These are phyloP conservation scores for Neckera pumila DNA, from an alignment of 225 moss, liverwort and hornwort genomes.

Conservation along the genomic window DNA sequence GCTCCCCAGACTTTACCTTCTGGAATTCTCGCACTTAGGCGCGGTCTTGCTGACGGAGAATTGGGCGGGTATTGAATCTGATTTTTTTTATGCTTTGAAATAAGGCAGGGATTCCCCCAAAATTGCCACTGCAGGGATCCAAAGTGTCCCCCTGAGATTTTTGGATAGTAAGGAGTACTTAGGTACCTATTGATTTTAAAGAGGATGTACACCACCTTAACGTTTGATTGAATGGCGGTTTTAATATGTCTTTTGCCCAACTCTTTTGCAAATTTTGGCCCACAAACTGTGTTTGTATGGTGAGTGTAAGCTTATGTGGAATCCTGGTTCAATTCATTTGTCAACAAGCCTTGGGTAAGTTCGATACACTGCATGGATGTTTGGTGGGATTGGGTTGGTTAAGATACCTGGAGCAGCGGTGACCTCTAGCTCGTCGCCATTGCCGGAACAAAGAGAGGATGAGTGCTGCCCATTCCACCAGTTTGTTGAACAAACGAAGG, in stretches of 20 bases:
- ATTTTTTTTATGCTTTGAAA: not conserved
- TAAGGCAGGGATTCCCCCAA: not conserved
- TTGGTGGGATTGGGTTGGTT: not conserved
- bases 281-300: not conserved
- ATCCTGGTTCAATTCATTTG: not conserved
- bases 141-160: not conserved
- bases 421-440: no score
- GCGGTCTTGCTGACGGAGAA: not conserved
- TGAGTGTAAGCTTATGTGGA: not conserved
- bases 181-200: no score
- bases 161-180: no score
- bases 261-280: not conserved
- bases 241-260: no score
- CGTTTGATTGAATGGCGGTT: not conserved
- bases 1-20: not conserved
- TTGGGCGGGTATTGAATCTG: not conserved
- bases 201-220: not conserved
- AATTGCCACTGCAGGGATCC: not conserved
- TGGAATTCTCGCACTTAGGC: not conserved
- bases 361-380: not conserved
- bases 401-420: no score
- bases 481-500: no score
- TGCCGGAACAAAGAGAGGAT: no score
- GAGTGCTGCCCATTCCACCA: no score
- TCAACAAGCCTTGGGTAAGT: not conserved